These are phyloP conservation scores for Multifurca ochricompacta DNA, from an alignment of 768 basidiomycete species.

Conservation along the genomic window DNA sequence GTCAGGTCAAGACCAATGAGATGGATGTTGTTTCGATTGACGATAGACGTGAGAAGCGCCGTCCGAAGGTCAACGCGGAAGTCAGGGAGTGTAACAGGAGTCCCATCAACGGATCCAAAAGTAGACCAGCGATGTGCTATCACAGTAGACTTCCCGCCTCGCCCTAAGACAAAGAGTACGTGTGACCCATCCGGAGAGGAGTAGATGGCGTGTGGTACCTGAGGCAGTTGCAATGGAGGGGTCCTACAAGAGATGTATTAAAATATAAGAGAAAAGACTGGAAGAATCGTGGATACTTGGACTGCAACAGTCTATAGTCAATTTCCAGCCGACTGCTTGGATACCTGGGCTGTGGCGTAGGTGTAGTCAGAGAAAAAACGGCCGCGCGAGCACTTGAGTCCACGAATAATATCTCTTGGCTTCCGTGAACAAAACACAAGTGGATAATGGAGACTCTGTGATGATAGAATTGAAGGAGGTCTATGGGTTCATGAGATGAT, in stretches of 20 bases:
- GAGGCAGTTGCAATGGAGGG: constrained; percentile 35
- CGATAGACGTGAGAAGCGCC: constrained; percentile 39
- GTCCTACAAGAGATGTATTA: constrained; percentile 31
- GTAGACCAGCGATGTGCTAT: constrained; percentile 49
- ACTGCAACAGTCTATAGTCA: no score
- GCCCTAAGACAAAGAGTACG: constrained; percentile 31
- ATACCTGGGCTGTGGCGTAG: no score
- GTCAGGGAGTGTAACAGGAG: constrained; percentile 29
- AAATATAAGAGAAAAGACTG: no score
- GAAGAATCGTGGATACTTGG: constrained; percentile 32
- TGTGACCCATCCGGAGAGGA: constrained; percentile 52
- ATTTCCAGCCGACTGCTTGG: no score
- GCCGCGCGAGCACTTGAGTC: constrained; percentile 38
- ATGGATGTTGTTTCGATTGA: constrained; percentile 35
- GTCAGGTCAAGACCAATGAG: constrained; percentile 34
- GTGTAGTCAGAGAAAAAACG: constrained; percentile 46
- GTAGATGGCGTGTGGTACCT: constrained; percentile 31
- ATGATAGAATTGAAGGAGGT: constrained; percentile 39
- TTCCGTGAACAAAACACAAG: constrained; percentile 41
- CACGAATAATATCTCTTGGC: constrained; percentile 46
- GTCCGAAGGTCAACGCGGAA: constrained; percentile 20
- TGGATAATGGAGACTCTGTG: constrained; percentile 25
- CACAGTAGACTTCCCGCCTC: constrained; percentile 14
- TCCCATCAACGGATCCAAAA: constrained; percentile 45
- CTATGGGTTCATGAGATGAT: no score